A percentile compares a stretch with the other conserved stretches of the same genome.
Evolutionary conservation across 1,284 basidiomycete species (phyloP).

Genomic region (Leccinum solheimii): DNA sequence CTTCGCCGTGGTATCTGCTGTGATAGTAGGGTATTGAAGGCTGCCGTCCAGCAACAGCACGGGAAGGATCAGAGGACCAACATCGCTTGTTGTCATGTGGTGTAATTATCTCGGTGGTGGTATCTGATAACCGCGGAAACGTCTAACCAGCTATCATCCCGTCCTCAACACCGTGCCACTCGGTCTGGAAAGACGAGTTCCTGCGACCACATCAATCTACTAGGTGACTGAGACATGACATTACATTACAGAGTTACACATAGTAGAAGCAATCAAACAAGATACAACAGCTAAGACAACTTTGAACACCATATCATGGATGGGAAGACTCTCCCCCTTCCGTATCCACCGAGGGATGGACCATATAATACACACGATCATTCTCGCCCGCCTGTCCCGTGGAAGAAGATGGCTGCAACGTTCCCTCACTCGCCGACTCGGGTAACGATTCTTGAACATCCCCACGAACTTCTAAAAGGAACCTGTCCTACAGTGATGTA

Average conservation of each 20-base stretch:
- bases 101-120: not conserved
- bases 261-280: not conserved
- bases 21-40: constrained; percentile 62
- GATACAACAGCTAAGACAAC: constrained; percentile 10
- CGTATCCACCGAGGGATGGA: constrained; percentile 77
- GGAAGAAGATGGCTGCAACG: constrained; percentile 43
- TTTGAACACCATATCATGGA: constrained; percentile 21
- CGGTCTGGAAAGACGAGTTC: constrained; percentile 32
- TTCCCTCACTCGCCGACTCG: constrained; percentile 57
- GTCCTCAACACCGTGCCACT: constrained; percentile 33
- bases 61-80: constrained; percentile 55
- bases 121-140: not conserved
- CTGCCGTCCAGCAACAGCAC: constrained; percentile 57
- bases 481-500: constrained; percentile 66
- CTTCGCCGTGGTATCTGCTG: constrained; percentile 50
- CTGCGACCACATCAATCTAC: constrained; percentile 25
- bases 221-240: not conserved
- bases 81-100: constrained; percentile 31
- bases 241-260: not conserved
- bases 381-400: constrained; percentile 53
- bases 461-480: constrained; percentile 79
- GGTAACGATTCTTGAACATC: constrained; percentile 79
- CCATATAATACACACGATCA: constrained; percentile 75
- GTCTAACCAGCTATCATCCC: too few species aligned
- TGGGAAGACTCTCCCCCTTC: constrained; percentile 48